These are phyloP conservation scores for Nevesoporus exiguus DNA, from an alignment of 768 basidiomycete genomes.

Conservation along the genomic window DNA sequence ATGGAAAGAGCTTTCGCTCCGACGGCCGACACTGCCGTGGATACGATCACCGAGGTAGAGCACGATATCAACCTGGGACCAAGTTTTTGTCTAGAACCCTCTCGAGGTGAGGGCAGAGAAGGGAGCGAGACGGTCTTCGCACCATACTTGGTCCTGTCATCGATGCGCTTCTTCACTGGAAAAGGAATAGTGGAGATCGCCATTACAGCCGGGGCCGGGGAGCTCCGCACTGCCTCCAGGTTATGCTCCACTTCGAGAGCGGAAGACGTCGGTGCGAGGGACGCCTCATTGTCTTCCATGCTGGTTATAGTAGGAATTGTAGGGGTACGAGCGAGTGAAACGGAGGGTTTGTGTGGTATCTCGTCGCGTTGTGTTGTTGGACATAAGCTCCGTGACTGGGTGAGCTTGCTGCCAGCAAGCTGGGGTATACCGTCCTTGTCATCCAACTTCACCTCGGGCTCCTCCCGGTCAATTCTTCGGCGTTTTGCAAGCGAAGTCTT, in stretches of 20 bases:
- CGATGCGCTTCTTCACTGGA: constrained; percentile 16
- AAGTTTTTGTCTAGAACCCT: not conserved
- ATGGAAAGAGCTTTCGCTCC: not conserved
- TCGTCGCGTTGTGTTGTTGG: not conserved
- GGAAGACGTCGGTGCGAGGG: not conserved
- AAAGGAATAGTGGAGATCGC: constrained; percentile 18
- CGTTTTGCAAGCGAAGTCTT: constrained; percentile 13
- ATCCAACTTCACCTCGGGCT: not conserved
- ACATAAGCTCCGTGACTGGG: not conserved
- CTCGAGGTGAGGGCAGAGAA: not conserved
- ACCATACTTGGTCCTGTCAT: not conserved
- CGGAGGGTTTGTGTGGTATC: not conserved
- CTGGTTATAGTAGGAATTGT: not conserved
- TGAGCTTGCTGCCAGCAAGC: not conserved
- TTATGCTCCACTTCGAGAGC: not conserved
- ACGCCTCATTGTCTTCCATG: not conserved
- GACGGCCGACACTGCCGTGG: not conserved
- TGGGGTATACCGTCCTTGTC: not conserved
- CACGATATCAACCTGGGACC: not conserved
- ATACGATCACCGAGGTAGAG: constrained; percentile 5
- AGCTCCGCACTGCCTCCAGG: not conserved
- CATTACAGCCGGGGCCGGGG: not conserved
- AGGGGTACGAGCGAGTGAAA: not conserved
- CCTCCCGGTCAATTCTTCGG: constrained; percentile 11
- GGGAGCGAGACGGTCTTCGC: constrained; percentile 5